A percentile compares a stretch with the other conserved stretches of the same genome.
Conservation (phyloP, 2,329 filamentous ascomycete species). For the Fusarium redolens region DNA sequence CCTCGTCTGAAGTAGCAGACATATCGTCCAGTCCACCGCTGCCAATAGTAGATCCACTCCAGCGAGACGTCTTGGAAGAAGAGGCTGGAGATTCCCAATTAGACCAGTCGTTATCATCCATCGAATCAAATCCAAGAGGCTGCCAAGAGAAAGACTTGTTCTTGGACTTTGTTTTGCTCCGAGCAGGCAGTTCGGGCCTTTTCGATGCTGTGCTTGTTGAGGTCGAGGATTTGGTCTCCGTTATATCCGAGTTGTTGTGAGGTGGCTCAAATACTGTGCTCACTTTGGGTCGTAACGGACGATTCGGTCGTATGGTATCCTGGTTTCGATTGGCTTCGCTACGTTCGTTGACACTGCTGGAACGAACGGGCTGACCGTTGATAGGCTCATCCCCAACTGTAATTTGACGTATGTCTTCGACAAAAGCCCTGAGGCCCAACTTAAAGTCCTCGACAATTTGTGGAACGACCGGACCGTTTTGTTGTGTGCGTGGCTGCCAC, state of each 20-base stretch:
- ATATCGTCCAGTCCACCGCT: constrained; percentile 57
- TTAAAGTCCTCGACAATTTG: constrained; percentile 91
- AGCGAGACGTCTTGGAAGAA: constrained; percentile 64
- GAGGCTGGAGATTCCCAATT: constrained; percentile 71
- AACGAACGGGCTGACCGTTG: constrained; percentile 57
- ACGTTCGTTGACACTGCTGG: constrained; percentile 34
- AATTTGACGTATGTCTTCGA: constrained; percentile 94
- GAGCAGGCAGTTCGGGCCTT: constrained; percentile 41
- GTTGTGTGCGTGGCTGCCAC: constrained; percentile 66
- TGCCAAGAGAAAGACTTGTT: constrained; percentile 71
- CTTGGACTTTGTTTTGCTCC: constrained; percentile 55
- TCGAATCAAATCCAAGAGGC: constrained; percentile 65
- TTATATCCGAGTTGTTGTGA: constrained; percentile 34
- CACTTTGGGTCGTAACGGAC: constrained; percentile 55
- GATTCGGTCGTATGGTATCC: constrained; percentile 60
- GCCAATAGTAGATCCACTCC: constrained; percentile 71
- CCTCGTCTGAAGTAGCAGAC: constrained; percentile 59
- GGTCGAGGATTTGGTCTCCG: constrained; percentile 31
- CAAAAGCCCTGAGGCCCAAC: constrained; percentile 91
- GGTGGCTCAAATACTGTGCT: constrained; percentile 56
- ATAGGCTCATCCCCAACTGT: constrained; percentile 94
- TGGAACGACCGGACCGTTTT: constrained; percentile 64
- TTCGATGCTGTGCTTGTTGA: constrained; percentile 49
- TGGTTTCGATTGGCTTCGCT: constrained; percentile 50
- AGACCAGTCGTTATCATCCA: constrained; percentile 72